A percentile compares a stretch with the other conserved stretches of the same genome.
Conservation (phyloP, 495 filamentous ascomycete genomes). For the Tuber brumale region DNA sequence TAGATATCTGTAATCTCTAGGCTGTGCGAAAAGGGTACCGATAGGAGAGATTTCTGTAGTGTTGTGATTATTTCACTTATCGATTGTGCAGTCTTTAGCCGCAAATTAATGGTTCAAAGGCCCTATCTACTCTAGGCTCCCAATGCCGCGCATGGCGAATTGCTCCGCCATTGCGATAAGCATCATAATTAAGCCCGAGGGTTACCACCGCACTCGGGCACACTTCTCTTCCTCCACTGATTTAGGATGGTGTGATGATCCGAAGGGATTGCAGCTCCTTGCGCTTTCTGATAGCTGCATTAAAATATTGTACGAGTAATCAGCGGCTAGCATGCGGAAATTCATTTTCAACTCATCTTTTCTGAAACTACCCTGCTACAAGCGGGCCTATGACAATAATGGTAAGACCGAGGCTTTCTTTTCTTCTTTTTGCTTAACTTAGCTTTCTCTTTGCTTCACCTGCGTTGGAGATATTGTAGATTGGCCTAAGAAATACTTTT, state of each 20-base stretch:
- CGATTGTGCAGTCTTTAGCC: slow-evolving; percentile 1
- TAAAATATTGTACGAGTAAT: background rate
- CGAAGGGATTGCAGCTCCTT: background rate
- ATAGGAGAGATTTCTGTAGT: background rate
- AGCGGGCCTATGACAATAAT: background rate
- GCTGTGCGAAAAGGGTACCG: background rate
- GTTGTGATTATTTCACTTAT: background rate
- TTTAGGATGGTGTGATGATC: slow-evolving; percentile 3
- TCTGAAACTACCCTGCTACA: background rate
- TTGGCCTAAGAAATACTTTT: background rate
- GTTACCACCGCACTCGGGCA: background rate
- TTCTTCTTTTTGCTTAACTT: background rate
- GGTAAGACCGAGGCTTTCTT: background rate
- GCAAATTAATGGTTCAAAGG: background rate
- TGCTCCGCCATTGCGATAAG: slow-evolving; percentile 1
- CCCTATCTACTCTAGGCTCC: background rate
- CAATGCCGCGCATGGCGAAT: background rate
- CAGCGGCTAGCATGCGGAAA: background rate
- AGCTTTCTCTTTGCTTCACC: background rate
- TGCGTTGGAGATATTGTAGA: background rate
- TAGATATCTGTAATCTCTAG: background rate
- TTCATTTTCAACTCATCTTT: slow-evolving; percentile 5
- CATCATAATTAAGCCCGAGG: slow-evolving; percentile 7
- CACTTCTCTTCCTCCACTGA: background rate
- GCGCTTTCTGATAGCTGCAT: background rate